Percentiles rank a stretch among this genome's conserved stretches.
Conservation (phyloP, 179 eudicot genomes). For the Actinidia chinensis region DNA sequence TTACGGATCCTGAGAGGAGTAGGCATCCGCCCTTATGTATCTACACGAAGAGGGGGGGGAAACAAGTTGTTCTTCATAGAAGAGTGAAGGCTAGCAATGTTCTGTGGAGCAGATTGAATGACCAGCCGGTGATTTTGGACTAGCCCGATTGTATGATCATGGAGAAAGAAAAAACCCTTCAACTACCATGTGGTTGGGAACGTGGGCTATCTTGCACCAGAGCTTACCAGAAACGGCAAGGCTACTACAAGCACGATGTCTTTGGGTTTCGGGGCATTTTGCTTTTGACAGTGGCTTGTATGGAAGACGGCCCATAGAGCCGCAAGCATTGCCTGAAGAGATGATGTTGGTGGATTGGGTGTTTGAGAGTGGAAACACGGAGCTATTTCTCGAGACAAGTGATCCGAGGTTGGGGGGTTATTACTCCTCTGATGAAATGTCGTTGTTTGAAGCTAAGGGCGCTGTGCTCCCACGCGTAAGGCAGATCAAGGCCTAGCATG, state of each 20-base stretch:
- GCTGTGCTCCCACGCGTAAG: constrained; percentile 8
- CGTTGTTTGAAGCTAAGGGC: constrained; percentile 12
- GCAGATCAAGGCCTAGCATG: constrained; percentile 20
- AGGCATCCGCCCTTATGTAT: constrained; percentile 31
- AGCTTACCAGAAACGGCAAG: constrained; percentile 22
- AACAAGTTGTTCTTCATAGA: constrained; percentile 39
- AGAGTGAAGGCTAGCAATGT: constrained; percentile 44
- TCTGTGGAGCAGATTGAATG: constrained; percentile 26
- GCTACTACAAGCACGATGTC: constrained; percentile 28
- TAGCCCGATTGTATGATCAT: constrained; percentile 33
- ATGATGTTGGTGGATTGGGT: constrained; percentile 23
- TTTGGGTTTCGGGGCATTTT: constrained; percentile 24
- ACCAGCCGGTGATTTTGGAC: constrained; percentile 39
- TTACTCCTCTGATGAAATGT: constrained; percentile 18
- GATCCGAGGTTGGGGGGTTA: constrained; percentile 17
- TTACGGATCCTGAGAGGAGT: constrained; percentile 33
- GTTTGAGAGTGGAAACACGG: constrained; percentile 16
- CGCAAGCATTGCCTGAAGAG: background rate
- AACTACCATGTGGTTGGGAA: constrained; percentile 41
- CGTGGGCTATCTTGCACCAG: constrained; percentile 39
- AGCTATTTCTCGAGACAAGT: constrained; percentile 1
- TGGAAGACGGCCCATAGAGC: constrained; percentile 26
- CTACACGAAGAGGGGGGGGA: constrained; percentile 40
- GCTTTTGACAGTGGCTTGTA: constrained; percentile 27
- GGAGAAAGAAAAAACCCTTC: constrained; percentile 29